Conservation (phyloP, 192 early-diverging fungal genomes). For the Backusella australiensis region DNA sequence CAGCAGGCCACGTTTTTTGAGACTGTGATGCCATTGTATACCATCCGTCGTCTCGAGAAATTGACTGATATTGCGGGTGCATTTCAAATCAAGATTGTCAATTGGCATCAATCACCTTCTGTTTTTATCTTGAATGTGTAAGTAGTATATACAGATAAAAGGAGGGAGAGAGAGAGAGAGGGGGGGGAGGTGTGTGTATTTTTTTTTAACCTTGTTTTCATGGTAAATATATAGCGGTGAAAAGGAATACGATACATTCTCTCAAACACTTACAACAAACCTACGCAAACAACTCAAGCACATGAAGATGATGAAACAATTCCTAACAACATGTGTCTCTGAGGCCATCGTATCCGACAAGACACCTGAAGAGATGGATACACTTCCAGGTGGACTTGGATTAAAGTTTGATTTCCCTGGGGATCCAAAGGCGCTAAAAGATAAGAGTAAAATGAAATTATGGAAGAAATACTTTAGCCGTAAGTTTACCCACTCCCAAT, state of each 20-base stretch:
- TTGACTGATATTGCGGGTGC: slow-evolving; percentile 46
- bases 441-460: slow-evolving; percentile 28
- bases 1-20: slow-evolving; percentile 37
- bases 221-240: slow-evolving; percentile 17
- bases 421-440: slow-evolving; percentile 53
- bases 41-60: slow-evolving; percentile 79
- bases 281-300: slow-evolving; percentile 67
- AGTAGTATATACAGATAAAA: neutral
- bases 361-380: slow-evolving; percentile 43
- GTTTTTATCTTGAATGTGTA: slow-evolving; percentile 47
- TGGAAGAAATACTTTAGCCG: slow-evolving; percentile 49
- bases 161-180: no score
- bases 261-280: slow-evolving; percentile 69
- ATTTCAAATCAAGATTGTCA: slow-evolving; percentile 22
- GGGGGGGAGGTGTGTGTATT: no score
- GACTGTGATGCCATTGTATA: slow-evolving; percentile 72
- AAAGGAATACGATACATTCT: slow-evolving; percentile 76
- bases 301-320: slow-evolving; percentile 84
- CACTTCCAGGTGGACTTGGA: slow-evolving; percentile 63
- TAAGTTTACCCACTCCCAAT: no score
- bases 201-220: neutral
- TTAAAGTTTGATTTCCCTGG: slow-evolving; percentile 73
- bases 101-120: slow-evolving; percentile 28
- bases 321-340: slow-evolving; percentile 76
- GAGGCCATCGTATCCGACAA: slow-evolving; percentile 69